phyloP scores from a whole-genome alignment of 2,329 filamentous ascomycete genomes.

The Monosporascus sp. region DNA sequence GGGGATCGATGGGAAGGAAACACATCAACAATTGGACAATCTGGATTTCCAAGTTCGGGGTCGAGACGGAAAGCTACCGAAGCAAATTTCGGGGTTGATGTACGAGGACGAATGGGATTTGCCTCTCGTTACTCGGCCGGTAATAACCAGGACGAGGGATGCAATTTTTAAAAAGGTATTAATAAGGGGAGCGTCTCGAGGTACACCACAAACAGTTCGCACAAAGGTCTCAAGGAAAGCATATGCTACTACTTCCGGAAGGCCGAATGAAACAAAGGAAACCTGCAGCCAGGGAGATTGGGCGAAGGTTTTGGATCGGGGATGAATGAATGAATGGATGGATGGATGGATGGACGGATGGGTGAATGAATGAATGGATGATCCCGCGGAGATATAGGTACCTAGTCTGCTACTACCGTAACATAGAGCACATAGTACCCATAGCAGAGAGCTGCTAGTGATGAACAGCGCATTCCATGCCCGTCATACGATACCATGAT shows the following conservation, averaged over 20 bases:
- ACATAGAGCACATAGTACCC: no score
- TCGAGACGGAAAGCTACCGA: constrained; percentile 15
- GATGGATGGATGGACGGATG: neutral
- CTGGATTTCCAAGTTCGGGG: constrained; percentile 7
- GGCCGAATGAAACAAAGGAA: neutral
- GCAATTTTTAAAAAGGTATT: neutral
- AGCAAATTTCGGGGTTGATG: constrained; percentile 10
- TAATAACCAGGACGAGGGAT: constrained; percentile 3
- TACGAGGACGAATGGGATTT: constrained; percentile 14
- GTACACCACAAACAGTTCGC: neutral
- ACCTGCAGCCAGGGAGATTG: neutral
- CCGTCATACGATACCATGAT: no score
- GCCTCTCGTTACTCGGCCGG: constrained; percentile 7
- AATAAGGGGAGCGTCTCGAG: neutral
- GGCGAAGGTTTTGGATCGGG: neutral
- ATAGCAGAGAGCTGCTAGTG: no score
- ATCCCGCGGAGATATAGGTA: no score
- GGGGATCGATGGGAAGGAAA: neutral
- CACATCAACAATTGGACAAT: neutral
- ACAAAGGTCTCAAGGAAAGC: neutral
- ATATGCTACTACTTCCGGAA: neutral
- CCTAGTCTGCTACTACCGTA: no score
- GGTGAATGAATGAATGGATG: neutral
- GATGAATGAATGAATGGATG: neutral
- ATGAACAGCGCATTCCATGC: no score